Percentiles rank a stretch among this genome's conserved stretches.
These are phyloP conservation scores for Aspergillus pseudotamarii DNA, from an alignment of 2,329 filamentous ascomycete species.

Conservation along the genomic window DNA sequence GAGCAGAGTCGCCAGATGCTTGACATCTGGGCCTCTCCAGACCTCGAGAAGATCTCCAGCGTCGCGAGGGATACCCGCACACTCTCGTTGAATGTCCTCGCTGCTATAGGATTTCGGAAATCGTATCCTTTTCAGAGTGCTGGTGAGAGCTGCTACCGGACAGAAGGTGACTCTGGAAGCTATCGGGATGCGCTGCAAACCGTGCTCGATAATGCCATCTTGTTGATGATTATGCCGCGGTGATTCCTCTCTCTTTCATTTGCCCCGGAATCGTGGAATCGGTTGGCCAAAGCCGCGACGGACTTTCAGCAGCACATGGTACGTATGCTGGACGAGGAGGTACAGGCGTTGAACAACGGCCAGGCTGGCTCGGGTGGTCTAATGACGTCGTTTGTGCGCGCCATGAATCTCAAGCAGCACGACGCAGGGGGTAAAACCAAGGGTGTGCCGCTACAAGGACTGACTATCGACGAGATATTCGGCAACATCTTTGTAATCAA, in stretches of 20 bases:
- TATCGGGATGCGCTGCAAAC: slow-evolving; percentile 9
- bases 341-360: neutral
- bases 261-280: slow-evolving; percentile 3
- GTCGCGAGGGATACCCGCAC: slow-evolving; percentile 9
- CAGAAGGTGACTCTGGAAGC: neutral
- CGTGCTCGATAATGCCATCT: slow-evolving; percentile 9
- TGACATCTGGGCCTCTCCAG: neutral
- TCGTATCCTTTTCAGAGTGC: slow-evolving; percentile 4
- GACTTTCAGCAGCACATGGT: slow-evolving; percentile 8
- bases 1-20: slow-evolving; percentile 8
- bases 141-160: neutral
- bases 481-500: slow-evolving; percentile 13
- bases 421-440: neutral
- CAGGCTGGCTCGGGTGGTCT: neutral
- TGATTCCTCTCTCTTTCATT: neutral
- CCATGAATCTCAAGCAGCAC: slow-evolving; percentile 10
- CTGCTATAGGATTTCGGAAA: slow-evolving; percentile 7
- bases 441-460: neutral
- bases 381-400: slow-evolving; percentile 12
- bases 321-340: slow-evolving; percentile 8
- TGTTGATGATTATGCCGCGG: slow-evolving; percentile 9
- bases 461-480: slow-evolving; percentile 8
- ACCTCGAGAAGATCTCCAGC: neutral
- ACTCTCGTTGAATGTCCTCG: slow-evolving; percentile 8
- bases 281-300: neutral